Percentiles rank a stretch among this genome's conserved stretches.
These are phyloP conservation scores for Mycena citricolor DNA, from an alignment of 1,284 basidiomycete genomes.

Conservation along the genomic window DNA sequence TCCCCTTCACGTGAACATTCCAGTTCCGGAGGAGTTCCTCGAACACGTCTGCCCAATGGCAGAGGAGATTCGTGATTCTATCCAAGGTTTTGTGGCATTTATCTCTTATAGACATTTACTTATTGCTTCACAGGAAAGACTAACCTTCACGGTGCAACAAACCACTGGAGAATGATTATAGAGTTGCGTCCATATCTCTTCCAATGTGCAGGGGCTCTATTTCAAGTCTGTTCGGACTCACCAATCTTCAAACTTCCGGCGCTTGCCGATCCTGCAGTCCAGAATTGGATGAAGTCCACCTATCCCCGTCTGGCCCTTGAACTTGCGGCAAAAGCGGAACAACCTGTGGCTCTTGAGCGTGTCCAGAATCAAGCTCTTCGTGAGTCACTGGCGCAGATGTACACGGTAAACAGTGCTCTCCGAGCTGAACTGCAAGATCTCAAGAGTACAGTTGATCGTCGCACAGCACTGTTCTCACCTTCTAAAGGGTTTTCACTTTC, in stretches of 20 bases:
- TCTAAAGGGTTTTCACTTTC: no score
- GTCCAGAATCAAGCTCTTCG: constrained; percentile 9
- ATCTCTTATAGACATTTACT: not conserved
- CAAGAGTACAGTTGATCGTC: not conserved
- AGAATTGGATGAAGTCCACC: constrained; percentile 12
- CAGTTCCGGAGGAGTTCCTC: constrained; percentile 9
- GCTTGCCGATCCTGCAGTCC: constrained; percentile 1
- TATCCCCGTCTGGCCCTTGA: not conserved
- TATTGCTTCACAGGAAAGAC: not conserved
- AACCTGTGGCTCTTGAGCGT: not conserved
- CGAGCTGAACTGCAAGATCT: not conserved
- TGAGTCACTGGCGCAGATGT: no score
- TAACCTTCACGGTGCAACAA: constrained; percentile 1
- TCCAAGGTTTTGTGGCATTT: no score
- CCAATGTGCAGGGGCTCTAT: constrained; percentile 11
- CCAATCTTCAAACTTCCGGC: constrained; percentile 13
- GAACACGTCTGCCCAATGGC: constrained; percentile 8
- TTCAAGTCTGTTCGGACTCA: constrained; percentile 7
- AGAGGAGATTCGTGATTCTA: not conserved
- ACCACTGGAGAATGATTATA: constrained; percentile 4
- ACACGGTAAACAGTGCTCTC: not conserved
- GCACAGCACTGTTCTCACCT: constrained; percentile 5
- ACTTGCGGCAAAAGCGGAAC: constrained; percentile 4
- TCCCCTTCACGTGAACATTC: not conserved
- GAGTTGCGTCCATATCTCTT: no score